Base-by-base conservation (phyloP, 352 stramenopile genomes). In the Phytopythium ostracodes region DNA sequence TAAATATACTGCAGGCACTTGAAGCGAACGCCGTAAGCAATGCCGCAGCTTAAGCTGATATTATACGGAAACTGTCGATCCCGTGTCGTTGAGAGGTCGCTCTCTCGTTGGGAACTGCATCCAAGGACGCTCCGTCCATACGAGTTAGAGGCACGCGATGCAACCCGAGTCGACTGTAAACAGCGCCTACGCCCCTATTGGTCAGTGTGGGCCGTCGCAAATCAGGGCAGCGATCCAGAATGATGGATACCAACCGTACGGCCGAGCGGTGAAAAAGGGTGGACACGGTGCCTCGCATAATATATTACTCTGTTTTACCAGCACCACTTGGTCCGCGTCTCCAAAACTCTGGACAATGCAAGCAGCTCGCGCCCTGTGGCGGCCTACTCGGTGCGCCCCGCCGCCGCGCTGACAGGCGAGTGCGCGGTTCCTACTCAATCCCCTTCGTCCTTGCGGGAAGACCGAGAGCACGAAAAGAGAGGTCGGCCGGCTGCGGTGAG, bases 221-320 rank as follows among this genome's bases (percentile, higher is more conserved):
- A 51, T 51, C 44, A 51, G 44, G 44, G 17, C 20, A 7, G 11
- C n/a, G 44, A 27, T 31, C 11, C 44, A 4, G 40, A 38, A 56
- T 35, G 25, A 35, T 22, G 20, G 42, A 22, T 10, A 14, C 33
- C 33, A 12, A 11, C 7, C 33, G 33, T 15, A 38, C 10, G 17
- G 8, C 42, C 2, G 5, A 43, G 18, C n/a, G n/a, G n/a, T n/a
- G n/a, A n/a, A 9, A 24, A 31, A 12, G 31, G 18, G 35, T 57
- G 52, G 52, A 46, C 52, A 43, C 18, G 31, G 52, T 58, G 52
- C 52, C 33, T 58, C 52, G 52, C 31, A 40, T 58, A 47, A 35
- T 58, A 58, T 58, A 55, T 62, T 54, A 52, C 42, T 62, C 42
- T 62, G 56, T 62, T 62, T 46, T 54, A 62, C 46, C 43, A 42